phyloP scores from a whole-genome alignment of 352 stramenopile genomes.

The Phytophthora pini region DNA sequence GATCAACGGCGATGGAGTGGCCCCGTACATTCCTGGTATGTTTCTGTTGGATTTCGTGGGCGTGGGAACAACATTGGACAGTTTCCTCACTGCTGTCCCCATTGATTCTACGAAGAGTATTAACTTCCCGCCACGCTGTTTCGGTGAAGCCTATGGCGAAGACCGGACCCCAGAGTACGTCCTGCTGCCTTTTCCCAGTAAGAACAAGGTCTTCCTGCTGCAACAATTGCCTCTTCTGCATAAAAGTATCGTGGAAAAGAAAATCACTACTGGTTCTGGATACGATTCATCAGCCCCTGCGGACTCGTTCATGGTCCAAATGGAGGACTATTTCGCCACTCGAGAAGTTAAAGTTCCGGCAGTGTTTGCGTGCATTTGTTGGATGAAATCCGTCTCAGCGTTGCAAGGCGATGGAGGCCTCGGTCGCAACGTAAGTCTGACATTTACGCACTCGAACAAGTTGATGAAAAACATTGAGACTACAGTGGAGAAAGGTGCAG shows the following conservation, averaged over 20 bases:
- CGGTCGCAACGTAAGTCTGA: conserved; percentile 28
- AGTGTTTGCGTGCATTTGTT: conserved; percentile 41
- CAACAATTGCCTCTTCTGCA: conserved; percentile 30
- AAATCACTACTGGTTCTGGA: conserved; percentile 7
- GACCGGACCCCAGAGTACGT: conserved; percentile 13
- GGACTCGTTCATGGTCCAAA: conserved; percentile 8
- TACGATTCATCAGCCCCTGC: conserved; percentile 12
- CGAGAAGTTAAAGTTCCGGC: conserved; percentile 29
- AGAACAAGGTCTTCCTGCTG: conserved; percentile 20
- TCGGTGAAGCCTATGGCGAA: conserved; percentile 28
- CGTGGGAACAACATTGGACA: conserved; percentile 19
- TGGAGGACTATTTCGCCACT: conserved; percentile 12
- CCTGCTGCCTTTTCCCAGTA: conserved; percentile 15
- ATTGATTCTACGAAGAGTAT: conserved; percentile 1
- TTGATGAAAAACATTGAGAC: conserved; percentile 23
- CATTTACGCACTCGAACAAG: conserved; percentile 30
- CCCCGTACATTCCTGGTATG: conserved; percentile 25
- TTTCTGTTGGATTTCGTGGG: conserved; percentile 28
- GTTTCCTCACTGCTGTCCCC: conserved; percentile 30
- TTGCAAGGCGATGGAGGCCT: conserved; percentile 33
- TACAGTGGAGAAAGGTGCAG: conserved; percentile 23
- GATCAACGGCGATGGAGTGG: conserved; percentile 5
- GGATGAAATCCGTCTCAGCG: conserved; percentile 38
- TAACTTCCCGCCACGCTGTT: conserved; percentile 21
- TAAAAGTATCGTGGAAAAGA: conserved; percentile 28